Conservation (phyloP, 441 rosid species). For the Geranium incanum region DNA sequence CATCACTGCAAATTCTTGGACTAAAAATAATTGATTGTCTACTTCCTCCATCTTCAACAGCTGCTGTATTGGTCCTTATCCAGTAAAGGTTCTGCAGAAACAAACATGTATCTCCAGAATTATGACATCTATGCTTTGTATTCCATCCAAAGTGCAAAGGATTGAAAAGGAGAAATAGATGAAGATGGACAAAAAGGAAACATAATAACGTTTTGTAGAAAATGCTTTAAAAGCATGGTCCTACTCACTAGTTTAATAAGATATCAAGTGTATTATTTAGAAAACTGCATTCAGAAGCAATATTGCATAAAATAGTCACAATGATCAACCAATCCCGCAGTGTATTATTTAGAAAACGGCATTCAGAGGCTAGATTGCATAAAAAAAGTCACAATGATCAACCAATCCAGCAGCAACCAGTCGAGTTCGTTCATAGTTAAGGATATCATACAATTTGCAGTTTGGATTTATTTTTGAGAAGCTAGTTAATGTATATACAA, state of each 20-base stretch:
- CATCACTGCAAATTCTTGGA: slow-evolving; percentile 58
- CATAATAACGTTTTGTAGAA: background rate
- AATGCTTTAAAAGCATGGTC: background rate
- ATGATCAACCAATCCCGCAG: too few relatives aligned
- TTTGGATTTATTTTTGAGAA: background rate
- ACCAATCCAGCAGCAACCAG: background rate
- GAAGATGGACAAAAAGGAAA: background rate
- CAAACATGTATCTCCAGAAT: slow-evolving; percentile 14
- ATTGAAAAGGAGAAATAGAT: background rate
- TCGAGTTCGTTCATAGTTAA: background rate
- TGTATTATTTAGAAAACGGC: background rate
- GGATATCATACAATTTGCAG: slow-evolving; percentile 1
- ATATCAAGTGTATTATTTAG: background rate
- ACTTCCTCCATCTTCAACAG: slow-evolving; percentile 25
- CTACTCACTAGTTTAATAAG: background rate
- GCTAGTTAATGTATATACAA: background rate
- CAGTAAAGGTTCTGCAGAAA: slow-evolving; percentile 38
- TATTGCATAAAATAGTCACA: background rate
- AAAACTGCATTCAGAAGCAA: background rate
- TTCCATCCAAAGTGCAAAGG: background rate
- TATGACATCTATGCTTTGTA: background rate
- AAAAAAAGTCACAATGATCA: background rate
- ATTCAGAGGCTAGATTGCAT: slow-evolving; percentile 2
- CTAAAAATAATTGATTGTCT: slow-evolving; percentile 54
- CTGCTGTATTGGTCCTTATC: slow-evolving; percentile 25